Conservation (phyloP, 2,329 filamentous ascomycete genomes). For the Colletotrichum graminicola region DNA sequence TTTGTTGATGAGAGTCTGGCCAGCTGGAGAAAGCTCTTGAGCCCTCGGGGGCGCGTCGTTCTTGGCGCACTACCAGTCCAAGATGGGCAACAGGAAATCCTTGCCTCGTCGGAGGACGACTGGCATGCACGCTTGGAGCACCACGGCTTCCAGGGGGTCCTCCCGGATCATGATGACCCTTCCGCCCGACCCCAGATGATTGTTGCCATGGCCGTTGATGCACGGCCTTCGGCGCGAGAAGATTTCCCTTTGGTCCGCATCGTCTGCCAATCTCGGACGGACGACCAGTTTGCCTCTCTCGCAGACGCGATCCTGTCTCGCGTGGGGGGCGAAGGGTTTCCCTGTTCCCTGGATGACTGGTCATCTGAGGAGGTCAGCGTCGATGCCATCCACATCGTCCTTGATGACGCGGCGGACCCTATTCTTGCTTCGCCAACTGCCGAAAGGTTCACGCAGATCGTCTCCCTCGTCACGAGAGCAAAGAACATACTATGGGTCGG, state of each 20-base stretch:
- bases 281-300: not conserved
- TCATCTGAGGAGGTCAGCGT: not conserved
- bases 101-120: conserved; percentile 20
- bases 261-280: not conserved
- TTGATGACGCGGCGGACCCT: not conserved
- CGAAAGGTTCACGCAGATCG: not conserved
- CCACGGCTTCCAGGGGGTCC: not conserved
- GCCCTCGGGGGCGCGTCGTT: conserved; percentile 49
- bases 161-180: not conserved
- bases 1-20: conserved; percentile 43
- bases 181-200: not conserved
- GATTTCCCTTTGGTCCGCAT: not conserved
- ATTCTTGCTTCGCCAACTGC: conserved; percentile 3
- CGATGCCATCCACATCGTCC: conserved; percentile 6
- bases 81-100: conserved; percentile 39
- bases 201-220: not conserved
- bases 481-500: conserved; percentile 22
- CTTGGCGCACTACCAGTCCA: conserved; percentile 10
- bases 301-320: not conserved
- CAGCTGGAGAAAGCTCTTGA: conserved; percentile 47
- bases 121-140: conserved; percentile 1
- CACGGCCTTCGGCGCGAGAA: not conserved
- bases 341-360: not conserved
- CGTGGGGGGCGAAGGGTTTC: not conserved
- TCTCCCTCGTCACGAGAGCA: not conserved